Evolutionary conservation across 306 rosid genomes (phyloP).

Genomic region (Fragaria iinumae): DNA sequence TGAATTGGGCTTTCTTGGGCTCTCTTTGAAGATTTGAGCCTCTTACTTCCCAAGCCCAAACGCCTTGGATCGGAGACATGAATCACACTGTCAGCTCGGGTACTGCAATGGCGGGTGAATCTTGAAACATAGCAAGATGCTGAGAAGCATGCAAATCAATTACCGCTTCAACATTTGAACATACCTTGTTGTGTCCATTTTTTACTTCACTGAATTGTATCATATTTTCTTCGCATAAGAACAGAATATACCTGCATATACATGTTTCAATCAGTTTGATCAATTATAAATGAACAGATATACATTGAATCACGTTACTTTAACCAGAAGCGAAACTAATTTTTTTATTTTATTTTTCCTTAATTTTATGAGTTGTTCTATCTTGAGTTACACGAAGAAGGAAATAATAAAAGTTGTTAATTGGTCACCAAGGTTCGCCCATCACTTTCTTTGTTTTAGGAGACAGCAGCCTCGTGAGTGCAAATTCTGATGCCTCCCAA

Average conservation of each 20-base stretch:
- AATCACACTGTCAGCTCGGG: no score
- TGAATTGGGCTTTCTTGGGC: not conserved
- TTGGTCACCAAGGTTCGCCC: not conserved
- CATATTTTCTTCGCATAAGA: not conserved
- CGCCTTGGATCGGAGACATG: not conserved
- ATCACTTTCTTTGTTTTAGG: conserved; percentile 21
- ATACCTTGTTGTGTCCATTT: not conserved
- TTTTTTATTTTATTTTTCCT: no score
- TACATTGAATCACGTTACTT: not conserved
- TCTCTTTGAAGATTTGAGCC: not conserved
- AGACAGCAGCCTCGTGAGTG: conserved; percentile 33
- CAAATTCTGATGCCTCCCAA: conserved; percentile 20
- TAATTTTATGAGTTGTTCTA: not conserved
- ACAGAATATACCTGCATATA: not conserved
- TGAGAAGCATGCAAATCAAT: not conserved
- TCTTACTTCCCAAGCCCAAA: not conserved
- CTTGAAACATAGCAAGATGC: not conserved
- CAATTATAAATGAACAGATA: not conserved
- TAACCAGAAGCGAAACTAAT: no score
- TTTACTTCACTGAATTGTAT: not conserved
- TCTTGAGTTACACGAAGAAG: not conserved
- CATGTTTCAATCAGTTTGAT: not conserved
- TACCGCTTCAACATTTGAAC: not conserved
- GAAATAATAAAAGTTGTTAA: not conserved
- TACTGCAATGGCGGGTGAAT: not conserved